Base-by-base conservation (phyloP, 1,139 yeast species). In the Pneumocystis carinii region DNA sequence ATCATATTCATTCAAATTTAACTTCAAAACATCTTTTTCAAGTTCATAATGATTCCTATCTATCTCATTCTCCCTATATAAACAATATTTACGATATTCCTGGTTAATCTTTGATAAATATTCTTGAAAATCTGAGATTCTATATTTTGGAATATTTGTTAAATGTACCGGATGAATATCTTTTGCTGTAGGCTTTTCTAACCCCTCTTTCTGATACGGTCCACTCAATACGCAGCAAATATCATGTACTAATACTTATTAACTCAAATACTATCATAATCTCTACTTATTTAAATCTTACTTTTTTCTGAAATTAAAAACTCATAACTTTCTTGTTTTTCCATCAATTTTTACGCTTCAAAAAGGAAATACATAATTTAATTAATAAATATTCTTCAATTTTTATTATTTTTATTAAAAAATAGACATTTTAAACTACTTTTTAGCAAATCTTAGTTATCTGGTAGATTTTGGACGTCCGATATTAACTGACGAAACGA, bases 81-180 rank as follows among this genome's bases (percentile, higher is more conserved):
- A 27, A 27, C 35, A 39, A 53, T 64, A 64, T 14, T 58, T 75
- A 39, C 77, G 79, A 71, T 82, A 87, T 61, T 86, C 90, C 0
- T 75, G 74, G 15, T 77, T 77, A 1, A 84, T 73, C 4, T 77
- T 76, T 17, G 71, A 72, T 14, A 83, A 72, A 66, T 85, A 85
- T 5, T 75, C 69, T 29, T 69, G 68, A 63, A 89, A 76, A 53
- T 79, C 81, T 0, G 77, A 74, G 60, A 78, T 76, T 62, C 81
- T 73, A 2, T 83, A 81, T 65, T 79, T 81, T 17, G 78, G 76
- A 14, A 84, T 75, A 63, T 84, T 83, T 62, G 86, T 82, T 59
- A 92, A 76, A 64, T 81, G 83, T 24, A 90, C 85, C 41, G 86
- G 90, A 0, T 97, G 96, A 24, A 92, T 92, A 69, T 92, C 98